Evolutionary conservation across 1,284 basidiomycete genomes (phyloP), one percentile per base, ranked within the genome.

Genomic region (Tilletia walkeri): DNA sequence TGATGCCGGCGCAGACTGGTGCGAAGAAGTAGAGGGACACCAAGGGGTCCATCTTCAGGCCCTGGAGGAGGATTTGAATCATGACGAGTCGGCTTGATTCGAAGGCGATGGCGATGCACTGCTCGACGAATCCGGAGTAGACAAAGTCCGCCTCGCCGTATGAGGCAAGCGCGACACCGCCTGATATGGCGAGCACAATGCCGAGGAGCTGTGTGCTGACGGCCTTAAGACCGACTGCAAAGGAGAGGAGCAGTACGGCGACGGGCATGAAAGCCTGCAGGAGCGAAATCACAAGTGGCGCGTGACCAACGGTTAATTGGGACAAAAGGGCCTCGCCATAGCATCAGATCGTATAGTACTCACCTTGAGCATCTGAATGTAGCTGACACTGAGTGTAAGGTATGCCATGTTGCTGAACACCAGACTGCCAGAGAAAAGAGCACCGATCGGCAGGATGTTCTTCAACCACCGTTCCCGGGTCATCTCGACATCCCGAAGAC

Each of bases 331-430:
- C 14, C 10, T 39, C 14, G 24, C 41, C 6, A 9, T 50, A 6
- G 47, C 49, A n/a, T 34, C 16, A 38, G 20, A 10, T 18, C 10
- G n/a, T 63, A 14, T 14, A 65, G 48, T 20, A 76, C 82, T 70
- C 70, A 91, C 92, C 89, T 96, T 96, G 86, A 97, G 90, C 95
- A 98, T 98, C 84, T 97, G 95, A 77, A 97, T 96, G 85, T 95
- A 97, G 1, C 92, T 89, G 39, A 97, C 92, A 74, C 89, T 91
- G 69, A 98, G 89, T 73, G 93, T 90, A 47, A 97, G 89, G 84
- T 97, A 97, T 16, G 95, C 94, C 69, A 92, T 94, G 86, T 97
- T 97, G 85, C 90, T 92, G 70, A 95, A 87, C 79, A 97, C 94
- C 72, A 97, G 89, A 75, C 91, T 93, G 34, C 90, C 94, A 24